Evolutionary conservation across 2,329 filamentous ascomycete genomes (phyloP), one percentile per base, ranked within the genome.

Genomic region (Xylariaceae sp.): DNA sequence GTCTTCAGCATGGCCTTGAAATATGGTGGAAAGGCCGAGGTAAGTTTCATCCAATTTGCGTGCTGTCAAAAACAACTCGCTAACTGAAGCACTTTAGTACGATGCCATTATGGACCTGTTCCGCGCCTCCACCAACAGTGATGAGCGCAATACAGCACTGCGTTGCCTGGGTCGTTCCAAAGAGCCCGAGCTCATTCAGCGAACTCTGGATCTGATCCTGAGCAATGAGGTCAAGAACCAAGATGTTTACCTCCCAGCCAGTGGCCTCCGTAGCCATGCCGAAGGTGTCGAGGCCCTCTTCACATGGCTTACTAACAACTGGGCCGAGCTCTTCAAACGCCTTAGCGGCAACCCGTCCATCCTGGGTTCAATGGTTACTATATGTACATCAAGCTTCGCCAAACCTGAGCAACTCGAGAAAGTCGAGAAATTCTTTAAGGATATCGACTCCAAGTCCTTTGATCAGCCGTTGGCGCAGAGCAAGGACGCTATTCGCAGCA

Each of bases 61-160:
- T n/a, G n/a, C n/a, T n/a, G n/a, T n/a, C n/a, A n/a, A n/a, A n/a
- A n/a, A n/a, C n/a, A n/a, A n/a, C n/a, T n/a, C n/a, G n/a, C n/a
- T n/a, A n/a, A n/a, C n/a, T n/a, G n/a, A n/a, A 12, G 6, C 21
- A 41, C 32, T 36, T 33, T 45, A 85, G 79, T 96, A 93, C 68
- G 79, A 95, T 40, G 75, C 80, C 33, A 72, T 95, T 17, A 70
- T 92, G 44, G 75, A 89, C 55, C 82, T 88, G 57, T 93, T 88
- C 72, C 82, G 81, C 56, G 80, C 76, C 11, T 88, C 86, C 2
- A 81, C 76, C 47, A 92, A 85, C 56, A 84, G 82, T 55, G 90
- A 95, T 60, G 90, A 96, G 72, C 88, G 91, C 63, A 96, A 95
- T 68, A 92, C 88, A 11, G 90, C 90, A 1, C 79, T 97, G 48